phyloP scores from a whole-genome alignment of 2,329 filamentous ascomycete genomes.

The Esteya vermicola region DNA sequence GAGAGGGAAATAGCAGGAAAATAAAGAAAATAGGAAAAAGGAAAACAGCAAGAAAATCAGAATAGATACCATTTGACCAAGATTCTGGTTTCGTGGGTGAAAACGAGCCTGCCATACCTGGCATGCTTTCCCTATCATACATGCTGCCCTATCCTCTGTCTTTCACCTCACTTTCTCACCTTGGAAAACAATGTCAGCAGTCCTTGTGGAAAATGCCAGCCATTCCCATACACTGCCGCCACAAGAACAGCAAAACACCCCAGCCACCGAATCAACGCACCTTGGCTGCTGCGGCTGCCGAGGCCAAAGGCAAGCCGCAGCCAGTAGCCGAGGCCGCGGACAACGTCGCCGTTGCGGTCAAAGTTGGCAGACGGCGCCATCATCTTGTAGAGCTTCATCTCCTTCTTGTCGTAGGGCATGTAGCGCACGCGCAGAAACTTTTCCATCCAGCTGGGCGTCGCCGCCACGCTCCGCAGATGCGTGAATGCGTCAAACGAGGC shows the following conservation, averaged over 20 bases:
- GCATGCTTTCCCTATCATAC: no score
- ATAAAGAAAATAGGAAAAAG: neutral
- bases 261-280: conserved; percentile 36
- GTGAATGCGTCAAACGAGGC: conserved; percentile 57
- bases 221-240: conserved; percentile 14
- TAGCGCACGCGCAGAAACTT: conserved; percentile 52
- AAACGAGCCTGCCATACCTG: no score
- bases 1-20: neutral
- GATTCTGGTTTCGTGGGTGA: no score
- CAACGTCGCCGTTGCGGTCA: conserved; percentile 41
- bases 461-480: conserved; percentile 40
- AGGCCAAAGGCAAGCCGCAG: conserved; percentile 33
- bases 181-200: conserved; percentile 6
- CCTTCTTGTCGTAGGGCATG: conserved; percentile 40
- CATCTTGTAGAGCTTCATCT: no score
- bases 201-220: conserved; percentile 11
- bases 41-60: no score
- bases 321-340: conserved; percentile 41
- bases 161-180: neutral
- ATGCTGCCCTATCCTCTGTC: neutral
- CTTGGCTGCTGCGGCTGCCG: conserved; percentile 33
- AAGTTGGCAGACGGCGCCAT: conserved; percentile 47
- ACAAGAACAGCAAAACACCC: conserved; percentile 22
- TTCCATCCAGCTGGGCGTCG: conserved; percentile 55
- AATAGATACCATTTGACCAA: no score